A percentile compares a stretch with the other conserved stretches of the same genome.
Evolutionary conservation across 768 basidiomycete genomes (phyloP).

Genomic region (Artomyces pyxidatus): DNA sequence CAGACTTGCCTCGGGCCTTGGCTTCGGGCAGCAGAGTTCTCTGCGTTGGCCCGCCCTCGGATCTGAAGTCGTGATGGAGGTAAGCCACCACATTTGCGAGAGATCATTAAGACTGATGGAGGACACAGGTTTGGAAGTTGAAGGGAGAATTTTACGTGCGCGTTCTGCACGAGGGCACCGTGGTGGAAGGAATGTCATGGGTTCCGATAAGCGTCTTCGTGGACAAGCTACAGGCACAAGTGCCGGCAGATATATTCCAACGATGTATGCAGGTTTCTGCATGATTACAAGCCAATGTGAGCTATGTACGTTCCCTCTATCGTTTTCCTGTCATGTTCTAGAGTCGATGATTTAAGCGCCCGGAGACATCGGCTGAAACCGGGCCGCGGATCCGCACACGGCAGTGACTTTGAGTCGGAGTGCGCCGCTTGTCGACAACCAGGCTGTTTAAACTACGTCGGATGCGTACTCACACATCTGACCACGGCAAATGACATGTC

Average conservation of each 20-base stretch:
- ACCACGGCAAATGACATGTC: no score
- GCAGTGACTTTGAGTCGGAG: no score
- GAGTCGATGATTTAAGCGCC: no score
- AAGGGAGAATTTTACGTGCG: constrained; percentile 27
- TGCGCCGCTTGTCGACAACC: no score
- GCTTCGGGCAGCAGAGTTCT: constrained; percentile 25
- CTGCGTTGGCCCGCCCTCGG: constrained; percentile 43
- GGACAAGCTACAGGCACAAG: constrained; percentile 22
- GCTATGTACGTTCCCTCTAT: no score
- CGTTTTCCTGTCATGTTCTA: no score
- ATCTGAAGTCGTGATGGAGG: constrained; percentile 40
- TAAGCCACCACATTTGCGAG: constrained; percentile 13
- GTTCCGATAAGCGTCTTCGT: constrained; percentile 28
- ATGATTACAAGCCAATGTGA: no score
- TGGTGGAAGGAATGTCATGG: constrained; percentile 31
- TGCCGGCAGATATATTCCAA: constrained; percentile 27
- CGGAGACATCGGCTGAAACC: no score
- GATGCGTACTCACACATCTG: no score
- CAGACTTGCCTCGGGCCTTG: constrained; percentile 30
- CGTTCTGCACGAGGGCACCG: constrained; percentile 36
- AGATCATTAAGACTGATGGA: neutral
- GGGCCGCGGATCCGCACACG: no score
- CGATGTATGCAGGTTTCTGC: constrained; percentile 18
- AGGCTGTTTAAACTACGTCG: no score
- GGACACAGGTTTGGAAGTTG: constrained; percentile 32